Conservation (phyloP, 495 filamentous ascomycete species). For the Penicillium verhagenii region DNA sequence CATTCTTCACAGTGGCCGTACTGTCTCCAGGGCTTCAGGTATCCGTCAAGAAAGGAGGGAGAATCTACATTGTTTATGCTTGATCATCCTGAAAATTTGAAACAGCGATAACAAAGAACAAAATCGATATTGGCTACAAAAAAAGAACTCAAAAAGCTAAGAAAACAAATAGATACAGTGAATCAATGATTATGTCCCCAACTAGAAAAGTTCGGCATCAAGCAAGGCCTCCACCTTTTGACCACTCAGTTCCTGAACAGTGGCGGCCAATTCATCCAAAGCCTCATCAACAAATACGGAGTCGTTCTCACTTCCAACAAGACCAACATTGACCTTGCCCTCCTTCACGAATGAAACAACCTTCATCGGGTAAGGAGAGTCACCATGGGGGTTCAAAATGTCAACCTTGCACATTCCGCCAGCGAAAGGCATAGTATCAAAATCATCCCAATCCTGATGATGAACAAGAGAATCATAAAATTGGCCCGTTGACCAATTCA, state of each 20-base stretch:
- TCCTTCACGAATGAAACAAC: slow-evolving; percentile 37
- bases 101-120: too few species aligned
- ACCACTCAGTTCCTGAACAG: slow-evolving; percentile 23
- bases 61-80: too few species aligned
- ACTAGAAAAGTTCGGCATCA: slow-evolving; percentile 3
- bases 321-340: slow-evolving; percentile 33
- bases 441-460: slow-evolving; percentile 39
- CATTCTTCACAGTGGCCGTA: too few species aligned
- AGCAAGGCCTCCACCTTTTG: slow-evolving; percentile 10
- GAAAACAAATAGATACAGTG: not conserved
- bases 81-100: too few species aligned
- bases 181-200: not conserved
- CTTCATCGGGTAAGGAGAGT: slow-evolving; percentile 38
- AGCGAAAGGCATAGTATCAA: slow-evolving; percentile 43
- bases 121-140: not conserved
- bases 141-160: not conserved
- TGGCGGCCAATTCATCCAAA: slow-evolving; percentile 29
- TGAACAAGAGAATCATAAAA: slow-evolving; percentile 35
- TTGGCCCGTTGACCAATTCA: slow-evolving; percentile 18
- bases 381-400: slow-evolving; percentile 38
- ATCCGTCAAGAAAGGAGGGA: too few species aligned
- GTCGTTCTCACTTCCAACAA: slow-evolving; percentile 35
- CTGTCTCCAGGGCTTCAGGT: too few species aligned
- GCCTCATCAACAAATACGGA: slow-evolving; percentile 23
- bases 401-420: slow-evolving; percentile 33